Evolutionary conservation across 768 basidiomycete species (phyloP), one percentile per base, ranked within the genome.

Genomic region (Artomyces pyxidatus): DNA sequence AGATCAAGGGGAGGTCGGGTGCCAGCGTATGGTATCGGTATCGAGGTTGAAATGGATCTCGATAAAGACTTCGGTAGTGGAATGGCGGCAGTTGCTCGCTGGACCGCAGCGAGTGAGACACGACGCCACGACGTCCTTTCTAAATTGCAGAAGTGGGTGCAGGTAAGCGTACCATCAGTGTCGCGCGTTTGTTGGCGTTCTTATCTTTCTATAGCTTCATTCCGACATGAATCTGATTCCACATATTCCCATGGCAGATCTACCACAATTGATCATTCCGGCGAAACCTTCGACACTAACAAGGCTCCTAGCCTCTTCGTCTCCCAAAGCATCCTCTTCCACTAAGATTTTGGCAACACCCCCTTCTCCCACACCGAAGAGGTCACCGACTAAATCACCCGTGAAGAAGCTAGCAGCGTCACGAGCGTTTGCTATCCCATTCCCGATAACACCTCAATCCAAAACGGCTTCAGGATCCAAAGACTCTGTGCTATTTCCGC

Each of bases 21-120:
- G 17, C 82, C 86, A 28, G 88, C 78, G 1, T 92, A 90, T 62
- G 89, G 88, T 8, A 76, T 91, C 53, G 89, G 89, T 1, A 87
- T 92, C 43, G 86, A 91, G 65, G 87, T 90, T 22, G 86, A 90
- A 57, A 83, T 88, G 70, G 80, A 89, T 58, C 77, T 88, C 48
- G 85, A 88, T 65, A 86, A 85, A 66, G 80, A 77, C 57, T 81
- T 86, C 82, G 71, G 71, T 19, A 80, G 76, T 39, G 87, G 88
- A n/a, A 90, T 91, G 84, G 86, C 87, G 30, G 85, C 88, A 25
- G 85, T 92, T 38, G 88, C 89, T 45, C 78, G 87, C 48, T 92
- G 89, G 89, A 89, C 89, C 3, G 78, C 84, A 25, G 79, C 72
- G 38, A 67, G 75, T 30, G 85, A 87, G 47, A 67, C 66, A 28